Evolutionary conservation across 768 basidiomycete genomes (phyloP).

Genomic region (Podaxis pistillaris): DNA sequence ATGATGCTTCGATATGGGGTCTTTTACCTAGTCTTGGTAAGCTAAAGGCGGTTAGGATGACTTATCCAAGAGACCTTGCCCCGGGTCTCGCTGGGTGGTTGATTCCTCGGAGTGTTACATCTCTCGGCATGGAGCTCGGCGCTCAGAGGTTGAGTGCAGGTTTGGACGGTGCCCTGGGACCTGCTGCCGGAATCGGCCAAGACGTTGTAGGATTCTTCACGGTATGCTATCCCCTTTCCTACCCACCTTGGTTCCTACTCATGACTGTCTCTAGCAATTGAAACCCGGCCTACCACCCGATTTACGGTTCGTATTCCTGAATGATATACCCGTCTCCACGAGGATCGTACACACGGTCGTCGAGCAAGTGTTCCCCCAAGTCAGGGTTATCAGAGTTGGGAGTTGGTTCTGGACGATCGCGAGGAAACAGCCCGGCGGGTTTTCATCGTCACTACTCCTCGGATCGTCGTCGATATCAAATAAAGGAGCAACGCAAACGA

Average conservation of each 20-base stretch:
- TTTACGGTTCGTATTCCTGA: constrained; percentile 56
- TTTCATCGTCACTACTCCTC: background rate
- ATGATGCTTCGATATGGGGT: constrained; percentile 70
- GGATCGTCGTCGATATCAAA: background rate
- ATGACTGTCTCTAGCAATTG: constrained; percentile 45
- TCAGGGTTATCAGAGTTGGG: constrained; percentile 54
- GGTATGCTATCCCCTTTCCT: constrained; percentile 1
- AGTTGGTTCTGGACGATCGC: constrained; percentile 54
- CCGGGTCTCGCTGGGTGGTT: constrained; percentile 67
- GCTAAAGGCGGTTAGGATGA: constrained; percentile 55
- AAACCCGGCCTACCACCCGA: constrained; percentile 52
- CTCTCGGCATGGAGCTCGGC: constrained; percentile 43
- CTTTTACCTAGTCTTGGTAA: constrained; percentile 57
- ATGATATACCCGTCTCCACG: constrained; percentile 43
- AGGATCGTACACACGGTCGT: constrained; percentile 37
- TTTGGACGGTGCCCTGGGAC: constrained; percentile 41
- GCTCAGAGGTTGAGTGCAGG: constrained; percentile 35
- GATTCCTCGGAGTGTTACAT: constrained; percentile 52
- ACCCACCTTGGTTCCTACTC: background rate
- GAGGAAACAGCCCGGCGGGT: constrained; percentile 17
- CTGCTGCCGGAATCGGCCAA: background rate
- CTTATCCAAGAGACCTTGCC: constrained; percentile 62
- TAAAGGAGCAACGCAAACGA: background rate
- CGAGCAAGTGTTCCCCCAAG: constrained; percentile 61
- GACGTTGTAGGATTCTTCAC: constrained; percentile 4